Conservation (phyloP, 495 filamentous ascomycete species). For the Xylaria palmicola region DNA sequence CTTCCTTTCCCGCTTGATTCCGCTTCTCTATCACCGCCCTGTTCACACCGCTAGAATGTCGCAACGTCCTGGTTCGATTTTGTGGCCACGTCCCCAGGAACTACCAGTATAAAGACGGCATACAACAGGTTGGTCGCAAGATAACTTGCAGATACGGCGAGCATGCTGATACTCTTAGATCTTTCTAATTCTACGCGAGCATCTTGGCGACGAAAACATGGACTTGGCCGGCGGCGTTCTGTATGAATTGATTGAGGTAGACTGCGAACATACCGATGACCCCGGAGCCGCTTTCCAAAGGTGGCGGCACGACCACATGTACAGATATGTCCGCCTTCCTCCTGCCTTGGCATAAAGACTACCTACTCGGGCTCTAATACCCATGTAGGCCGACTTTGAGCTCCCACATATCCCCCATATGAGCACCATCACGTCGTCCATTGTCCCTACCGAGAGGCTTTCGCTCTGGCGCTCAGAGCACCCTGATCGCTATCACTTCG, state of each 20-base stretch:
- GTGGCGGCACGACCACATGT: conserved; percentile 33
- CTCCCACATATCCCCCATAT: conserved; percentile 37
- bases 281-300: conserved; percentile 35
- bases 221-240: conserved; percentile 34
- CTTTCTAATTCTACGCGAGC: conserved; percentile 32
- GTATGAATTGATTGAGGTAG: conserved; percentile 35
- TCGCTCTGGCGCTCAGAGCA: conserved; percentile 28
- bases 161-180: conserved; percentile 23
- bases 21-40: too few species aligned
- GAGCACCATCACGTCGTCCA: conserved; percentile 33
- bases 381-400: conserved; percentile 28
- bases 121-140: conserved; percentile 26
- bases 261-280: conserved; percentile 34
- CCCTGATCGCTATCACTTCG: conserved; percentile 28
- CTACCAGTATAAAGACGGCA: conserved; percentile 35
- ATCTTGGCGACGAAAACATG: conserved; percentile 36
- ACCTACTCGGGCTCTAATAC: conserved; percentile 10
- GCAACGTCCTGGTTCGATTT: conserved; percentile 34
- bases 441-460: conserved; percentile 29
- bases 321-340: conserved; percentile 29
- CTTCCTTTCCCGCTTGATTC: too few species aligned
- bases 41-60: conserved; percentile 28
- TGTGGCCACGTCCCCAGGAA: conserved; percentile 35
- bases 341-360: not conserved
- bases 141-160: not conserved